These are phyloP conservation scores for Fistulina hepatica DNA, from an alignment of 1,284 basidiomycete species.

Conservation along the genomic window DNA sequence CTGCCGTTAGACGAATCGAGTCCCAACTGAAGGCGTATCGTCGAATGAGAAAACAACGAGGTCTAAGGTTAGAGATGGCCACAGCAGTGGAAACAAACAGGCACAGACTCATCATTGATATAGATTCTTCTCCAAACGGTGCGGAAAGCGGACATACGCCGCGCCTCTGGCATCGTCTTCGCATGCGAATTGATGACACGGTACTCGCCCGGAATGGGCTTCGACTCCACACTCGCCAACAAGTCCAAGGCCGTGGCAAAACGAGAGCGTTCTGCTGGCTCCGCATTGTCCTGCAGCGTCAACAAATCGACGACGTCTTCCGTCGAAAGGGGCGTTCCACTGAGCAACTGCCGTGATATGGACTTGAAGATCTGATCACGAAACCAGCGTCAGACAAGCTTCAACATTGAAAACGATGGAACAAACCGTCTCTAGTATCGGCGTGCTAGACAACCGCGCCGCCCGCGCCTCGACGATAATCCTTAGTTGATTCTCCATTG, in stretches of 20 bases:
- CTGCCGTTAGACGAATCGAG: slow-evolving; percentile 51
- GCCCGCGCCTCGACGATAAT: slow-evolving; percentile 47
- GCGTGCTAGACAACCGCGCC: slow-evolving; percentile 34
- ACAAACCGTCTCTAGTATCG: slow-evolving; percentile 26
- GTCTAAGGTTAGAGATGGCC: slow-evolving; percentile 15
- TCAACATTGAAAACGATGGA: background rate
- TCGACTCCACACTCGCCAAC: slow-evolving; percentile 36
- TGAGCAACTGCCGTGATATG: slow-evolving; percentile 51
- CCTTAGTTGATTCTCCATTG: slow-evolving; percentile 58
- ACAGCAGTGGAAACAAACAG: no score
- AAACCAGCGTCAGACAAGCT: background rate
- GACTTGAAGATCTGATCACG: slow-evolving; percentile 48
- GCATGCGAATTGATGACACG: slow-evolving; percentile 2
- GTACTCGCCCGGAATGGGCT: background rate
- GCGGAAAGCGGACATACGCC: slow-evolving; percentile 58
- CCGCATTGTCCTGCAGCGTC: slow-evolving; percentile 57
- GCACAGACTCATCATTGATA: slow-evolving; percentile 80
- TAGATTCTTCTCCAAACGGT: slow-evolving; percentile 83
- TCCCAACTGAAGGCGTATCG: slow-evolving; percentile 47
- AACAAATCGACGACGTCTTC: slow-evolving; percentile 65
- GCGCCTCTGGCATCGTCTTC: slow-evolving; percentile 57
- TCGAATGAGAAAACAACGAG: slow-evolving; percentile 3
- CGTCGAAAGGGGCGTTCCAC: slow-evolving; percentile 53
- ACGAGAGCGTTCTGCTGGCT: slow-evolving; percentile 43
- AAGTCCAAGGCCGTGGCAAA: slow-evolving; percentile 57